phyloP scores from a whole-genome alignment of 177 flowering plant species.

The Tripterygium wilfordii region DNA sequence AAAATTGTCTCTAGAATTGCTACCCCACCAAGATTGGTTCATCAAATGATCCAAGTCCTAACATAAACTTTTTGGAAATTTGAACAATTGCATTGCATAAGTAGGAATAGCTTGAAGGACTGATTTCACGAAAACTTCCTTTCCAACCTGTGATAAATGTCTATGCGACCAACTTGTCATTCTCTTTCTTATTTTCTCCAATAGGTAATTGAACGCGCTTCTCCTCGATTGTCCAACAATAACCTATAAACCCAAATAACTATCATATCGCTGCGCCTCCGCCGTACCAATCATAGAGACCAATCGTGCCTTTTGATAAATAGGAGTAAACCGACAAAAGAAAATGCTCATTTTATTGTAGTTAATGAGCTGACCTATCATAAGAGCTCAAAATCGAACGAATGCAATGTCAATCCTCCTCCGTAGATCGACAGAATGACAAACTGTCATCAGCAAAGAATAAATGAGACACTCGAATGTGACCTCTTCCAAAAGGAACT shows the following conservation, averaged over 20 bases:
- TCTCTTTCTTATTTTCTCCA: not conserved
- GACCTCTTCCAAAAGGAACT: not conserved
- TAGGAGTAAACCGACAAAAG: not conserved
- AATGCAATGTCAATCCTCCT: not conserved
- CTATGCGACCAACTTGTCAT: not conserved
- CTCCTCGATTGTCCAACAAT: not conserved
- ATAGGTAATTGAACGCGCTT: not conserved
- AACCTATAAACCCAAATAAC: not conserved
- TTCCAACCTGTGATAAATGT: not conserved
- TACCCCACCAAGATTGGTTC: too few relatives aligned
- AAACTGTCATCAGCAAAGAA: too few relatives aligned
- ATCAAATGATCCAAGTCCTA: not conserved
- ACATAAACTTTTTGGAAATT: not conserved
- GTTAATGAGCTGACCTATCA: not conserved
- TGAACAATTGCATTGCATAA: too few relatives aligned
- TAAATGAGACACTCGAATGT: not conserved
- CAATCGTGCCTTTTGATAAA: not conserved
- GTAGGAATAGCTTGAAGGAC: too few relatives aligned
- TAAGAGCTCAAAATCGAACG: not conserved
- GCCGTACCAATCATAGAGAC: not conserved
- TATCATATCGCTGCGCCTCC: not conserved
- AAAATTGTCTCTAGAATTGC: too few relatives aligned
- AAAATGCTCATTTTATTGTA: too few relatives aligned
- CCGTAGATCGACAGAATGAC: too few relatives aligned
- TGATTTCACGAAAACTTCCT: not conserved